These are phyloP conservation scores for Hansenula lynferdii DNA, from an alignment of 1,139 yeast genomes.

Conservation along the genomic window DNA sequence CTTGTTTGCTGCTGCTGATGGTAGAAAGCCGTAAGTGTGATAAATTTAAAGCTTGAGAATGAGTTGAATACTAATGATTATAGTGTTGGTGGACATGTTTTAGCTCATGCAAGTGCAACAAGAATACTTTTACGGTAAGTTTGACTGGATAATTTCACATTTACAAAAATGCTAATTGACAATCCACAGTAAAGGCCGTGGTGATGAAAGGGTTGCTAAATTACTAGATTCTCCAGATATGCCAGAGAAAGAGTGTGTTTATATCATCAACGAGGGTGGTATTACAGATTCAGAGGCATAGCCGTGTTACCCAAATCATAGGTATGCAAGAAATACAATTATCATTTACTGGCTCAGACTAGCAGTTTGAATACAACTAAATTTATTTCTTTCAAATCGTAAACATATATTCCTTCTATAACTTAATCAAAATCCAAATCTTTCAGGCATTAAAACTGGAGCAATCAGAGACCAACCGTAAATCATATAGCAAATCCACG, in stretches of 20 bases:
- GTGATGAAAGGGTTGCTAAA: slow-evolving; percentile 61
- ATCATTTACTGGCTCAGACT: too few relatives aligned
- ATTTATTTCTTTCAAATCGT: too few relatives aligned
- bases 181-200: slow-evolving; percentile 47
- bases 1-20: slow-evolving; percentile 59
- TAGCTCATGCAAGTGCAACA: slow-evolving; percentile 64
- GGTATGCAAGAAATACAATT: too few relatives aligned
- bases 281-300: slow-evolving; percentile 38
- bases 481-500: slow-evolving; percentile 85
- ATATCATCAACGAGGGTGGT: slow-evolving; percentile 48
- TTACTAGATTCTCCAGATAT: slow-evolving; percentile 60
- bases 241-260: slow-evolving; percentile 55
- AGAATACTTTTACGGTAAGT: slow-evolving; percentile 39
- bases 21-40: slow-evolving; percentile 46
- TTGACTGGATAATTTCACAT: not conserved
- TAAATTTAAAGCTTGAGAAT: not conserved
- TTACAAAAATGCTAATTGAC: not conserved
- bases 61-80: not conserved
- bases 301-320: not conserved
- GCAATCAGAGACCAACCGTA: slow-evolving; percentile 92
- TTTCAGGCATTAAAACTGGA: slow-evolving; percentile 85
- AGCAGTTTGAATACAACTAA: too few relatives aligned
- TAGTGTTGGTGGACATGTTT: slow-evolving; percentile 55
- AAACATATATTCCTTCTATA: too few relatives aligned
- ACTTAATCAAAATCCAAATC: slow-evolving; percentile 51